Base-by-base conservation (phyloP, 2,329 filamentous ascomycete genomes). In the Escovopsis sp. region DNA sequence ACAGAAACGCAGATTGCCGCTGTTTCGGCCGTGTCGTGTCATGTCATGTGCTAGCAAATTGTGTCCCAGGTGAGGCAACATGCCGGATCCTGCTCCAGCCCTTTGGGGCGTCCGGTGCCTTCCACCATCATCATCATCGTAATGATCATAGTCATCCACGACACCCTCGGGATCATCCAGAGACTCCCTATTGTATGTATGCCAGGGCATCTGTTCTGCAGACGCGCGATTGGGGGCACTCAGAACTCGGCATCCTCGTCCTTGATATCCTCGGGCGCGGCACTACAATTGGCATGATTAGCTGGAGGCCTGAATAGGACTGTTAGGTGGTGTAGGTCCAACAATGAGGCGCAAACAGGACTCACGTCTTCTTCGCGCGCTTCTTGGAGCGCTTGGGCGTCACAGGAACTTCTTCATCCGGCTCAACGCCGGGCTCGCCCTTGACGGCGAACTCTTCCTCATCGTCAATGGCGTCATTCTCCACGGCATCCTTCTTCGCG, bases 401-500 rank as follows among this genome's bases (percentile, higher is more conserved):
- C 18, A 19, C 14, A 4, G 21, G 13, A 29, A 43, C 19, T 2
- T 41, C 42, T 1, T 36, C 41, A 0, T 40, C 42, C 2, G 35
- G 38, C 3, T 17, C 25, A 11, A 25, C 8, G 21, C 21, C 7
- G 11, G 21, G 21, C 40, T 55, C 51, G 26, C 45, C 35, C 41
- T 53, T 54, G 23, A 52, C 27, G 30, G 35, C 30, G 30, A 37
- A 44, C 21, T 25, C 21, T 13, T 43, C 39, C 4, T 50, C 50
- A 0, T 50, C 48, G 2, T 51, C 49, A 2, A 50, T 47, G 7
- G 43, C 28, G 9, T 28, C 35, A 4, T 44, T 31, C 4, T 43
- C 41, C 29, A 46, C 46, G 23, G 27, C 21, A 43, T 51, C 54
- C 39, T 51, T 54, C 17, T 38, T 41, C 0, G 48, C 38, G 17